Percentiles rank a stretch among this genome's conserved stretches.
Evolutionary conservation across 768 basidiomycete species (phyloP).

Genomic region (Ramaria rubella): DNA sequence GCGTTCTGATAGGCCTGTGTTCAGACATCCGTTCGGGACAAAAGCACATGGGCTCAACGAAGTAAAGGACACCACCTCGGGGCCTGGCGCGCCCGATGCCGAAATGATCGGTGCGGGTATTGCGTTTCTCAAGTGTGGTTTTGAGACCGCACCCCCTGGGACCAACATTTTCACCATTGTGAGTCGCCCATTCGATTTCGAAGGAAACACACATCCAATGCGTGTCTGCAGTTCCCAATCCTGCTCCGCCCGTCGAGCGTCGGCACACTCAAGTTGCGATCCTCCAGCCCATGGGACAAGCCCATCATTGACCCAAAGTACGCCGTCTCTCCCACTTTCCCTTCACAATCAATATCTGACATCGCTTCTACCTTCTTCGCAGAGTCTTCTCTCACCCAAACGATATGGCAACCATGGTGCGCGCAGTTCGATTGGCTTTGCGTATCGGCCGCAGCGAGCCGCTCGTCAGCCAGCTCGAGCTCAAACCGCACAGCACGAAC

Average conservation of each 20-base stretch:
- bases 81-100: slow-evolving; percentile 35
- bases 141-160: neutral
- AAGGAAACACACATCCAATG: neutral
- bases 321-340: neutral
- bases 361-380: neutral
- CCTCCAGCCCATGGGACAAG: neutral
- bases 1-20: neutral
- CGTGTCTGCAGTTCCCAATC: neutral
- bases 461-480: slow-evolving; percentile 8
- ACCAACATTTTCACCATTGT: neutral
- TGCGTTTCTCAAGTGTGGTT: slow-evolving; percentile 16
- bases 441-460: slow-evolving; percentile 11
- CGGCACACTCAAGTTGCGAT: neutral
- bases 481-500: slow-evolving; percentile 8
- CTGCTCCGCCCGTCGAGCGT: neutral
- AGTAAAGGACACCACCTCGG: slow-evolving; percentile 32
- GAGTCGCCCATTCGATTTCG: neutral
- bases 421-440: slow-evolving; percentile 11
- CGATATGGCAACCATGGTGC: slow-evolving; percentile 14
- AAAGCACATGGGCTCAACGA: neutral
- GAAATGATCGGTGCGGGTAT: slow-evolving; percentile 37
- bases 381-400: slow-evolving; percentile 12
- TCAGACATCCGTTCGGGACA: neutral
- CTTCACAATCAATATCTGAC: neutral
- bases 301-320: slow-evolving; percentile 2